These are phyloP conservation scores for Vitis cinerea DNA, from an alignment of 164 flowering plant species.

Conservation along the genomic window DNA sequence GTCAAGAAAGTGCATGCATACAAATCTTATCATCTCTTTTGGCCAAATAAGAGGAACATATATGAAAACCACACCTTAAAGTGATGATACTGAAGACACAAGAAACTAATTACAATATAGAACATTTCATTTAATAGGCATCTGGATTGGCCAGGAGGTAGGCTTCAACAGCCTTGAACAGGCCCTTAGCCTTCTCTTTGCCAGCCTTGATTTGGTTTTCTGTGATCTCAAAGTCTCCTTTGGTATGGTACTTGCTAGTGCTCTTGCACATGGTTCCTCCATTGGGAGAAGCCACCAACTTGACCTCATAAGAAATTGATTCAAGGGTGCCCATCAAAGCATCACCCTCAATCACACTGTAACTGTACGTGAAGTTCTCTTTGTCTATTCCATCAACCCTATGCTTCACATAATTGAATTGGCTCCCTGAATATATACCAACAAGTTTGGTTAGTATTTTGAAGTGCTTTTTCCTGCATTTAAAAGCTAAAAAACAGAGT, in stretches of 20 bases:
- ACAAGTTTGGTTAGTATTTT: not conserved
- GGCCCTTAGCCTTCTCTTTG: conserved; percentile 27
- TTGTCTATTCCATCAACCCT: conserved; percentile 25
- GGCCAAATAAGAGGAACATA: too few relatives aligned
- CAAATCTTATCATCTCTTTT: too few relatives aligned
- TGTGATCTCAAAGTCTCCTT: conserved; percentile 15
- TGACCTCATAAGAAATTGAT: conserved; percentile 24
- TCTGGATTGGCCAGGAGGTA: conserved; percentile 43
- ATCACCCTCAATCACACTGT: conserved; percentile 36
- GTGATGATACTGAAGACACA: too few relatives aligned
- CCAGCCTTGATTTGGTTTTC: conserved; percentile 35
- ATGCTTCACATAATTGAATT: conserved; percentile 15
- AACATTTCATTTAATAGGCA: conserved; percentile 14
- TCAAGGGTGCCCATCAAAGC: conserved; percentile 24
- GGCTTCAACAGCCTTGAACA: conserved; percentile 46
- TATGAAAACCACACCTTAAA: too few relatives aligned
- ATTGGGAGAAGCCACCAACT: conserved; percentile 18
- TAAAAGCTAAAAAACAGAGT: not conserved
- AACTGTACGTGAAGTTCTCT: conserved; percentile 15
- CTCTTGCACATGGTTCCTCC: conserved; percentile 30
- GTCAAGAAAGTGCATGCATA: too few relatives aligned
- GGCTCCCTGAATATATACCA: conserved; percentile 8
- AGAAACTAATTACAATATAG: too few relatives aligned
- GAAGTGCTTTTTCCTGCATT: too few relatives aligned
- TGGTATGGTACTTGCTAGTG: conserved; percentile 21